Evolutionary conservation across 495 filamentous ascomycete species (phyloP).

Genomic region (Aspergillus cavernicola): DNA sequence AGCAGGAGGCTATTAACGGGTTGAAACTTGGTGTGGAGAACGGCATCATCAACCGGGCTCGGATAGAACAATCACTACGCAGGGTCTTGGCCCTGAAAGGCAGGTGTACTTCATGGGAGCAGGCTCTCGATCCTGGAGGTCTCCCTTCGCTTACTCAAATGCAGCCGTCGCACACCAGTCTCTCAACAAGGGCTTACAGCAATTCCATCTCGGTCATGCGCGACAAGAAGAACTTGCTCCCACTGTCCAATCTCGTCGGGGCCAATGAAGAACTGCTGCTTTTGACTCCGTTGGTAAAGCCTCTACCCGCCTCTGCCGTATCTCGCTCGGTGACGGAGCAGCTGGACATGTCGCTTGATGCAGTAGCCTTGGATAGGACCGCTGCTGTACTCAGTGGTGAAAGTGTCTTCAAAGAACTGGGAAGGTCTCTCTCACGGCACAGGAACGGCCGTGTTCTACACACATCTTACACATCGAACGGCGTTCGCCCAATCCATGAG

Average conservation of each 20-base stretch:
- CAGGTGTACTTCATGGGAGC: slow-evolving; percentile 76
- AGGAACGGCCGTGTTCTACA: slow-evolving; percentile 78
- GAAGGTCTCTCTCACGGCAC: slow-evolving; percentile 74
- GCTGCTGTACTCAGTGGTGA: slow-evolving; percentile 80
- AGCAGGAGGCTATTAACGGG: slow-evolving; percentile 82
- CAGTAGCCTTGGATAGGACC: slow-evolving; percentile 54
- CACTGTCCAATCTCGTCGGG: slow-evolving; percentile 70
- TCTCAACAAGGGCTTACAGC: slow-evolving; percentile 81
- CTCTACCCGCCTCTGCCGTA: slow-evolving; percentile 77
- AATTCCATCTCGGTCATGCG: slow-evolving; percentile 81
- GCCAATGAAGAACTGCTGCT: slow-evolving; percentile 80
- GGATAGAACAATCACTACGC: slow-evolving; percentile 69
- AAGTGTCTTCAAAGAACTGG: slow-evolving; percentile 80
- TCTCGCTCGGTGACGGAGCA: slow-evolving; percentile 50
- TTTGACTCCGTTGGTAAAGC: slow-evolving; percentile 80
- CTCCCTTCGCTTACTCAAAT: slow-evolving; percentile 67
- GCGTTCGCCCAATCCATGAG: slow-evolving; percentile 83
- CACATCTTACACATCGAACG: slow-evolving; percentile 88
- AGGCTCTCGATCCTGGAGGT: slow-evolving; percentile 75
- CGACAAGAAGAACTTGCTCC: slow-evolving; percentile 74
- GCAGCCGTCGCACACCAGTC: slow-evolving; percentile 70
- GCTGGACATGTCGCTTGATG: slow-evolving; percentile 49
- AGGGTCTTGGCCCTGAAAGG: slow-evolving; percentile 72
- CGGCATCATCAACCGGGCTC: slow-evolving; percentile 70
- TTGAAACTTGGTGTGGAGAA: slow-evolving; percentile 83